Evolutionary conservation across 768 basidiomycete genomes (phyloP).

Genomic region (Kwoniella heveanensis): DNA sequence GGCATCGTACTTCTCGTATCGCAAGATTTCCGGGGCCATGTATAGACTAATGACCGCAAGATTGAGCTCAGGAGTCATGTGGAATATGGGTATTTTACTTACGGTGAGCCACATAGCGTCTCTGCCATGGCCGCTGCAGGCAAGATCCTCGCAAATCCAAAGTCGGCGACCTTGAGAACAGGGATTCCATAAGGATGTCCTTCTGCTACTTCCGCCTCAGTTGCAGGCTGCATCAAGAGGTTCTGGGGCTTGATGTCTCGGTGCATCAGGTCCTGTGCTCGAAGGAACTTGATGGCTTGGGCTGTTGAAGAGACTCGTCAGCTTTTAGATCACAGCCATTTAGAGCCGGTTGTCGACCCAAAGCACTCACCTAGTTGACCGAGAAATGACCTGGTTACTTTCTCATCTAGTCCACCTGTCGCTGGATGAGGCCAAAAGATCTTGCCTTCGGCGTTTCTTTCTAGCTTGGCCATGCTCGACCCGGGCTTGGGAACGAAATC

Average conservation of each 20-base stretch:
- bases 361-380: constrained; percentile 74
- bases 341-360: too few relatives aligned
- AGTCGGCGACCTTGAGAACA: constrained; percentile 94
- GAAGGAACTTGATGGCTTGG: constrained; percentile 87
- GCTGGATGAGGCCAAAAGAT: constrained; percentile 90
- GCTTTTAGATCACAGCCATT: too few relatives aligned
- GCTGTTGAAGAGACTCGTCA: constrained; percentile 66
- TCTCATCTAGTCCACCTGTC: constrained; percentile 85
- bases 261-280: constrained; percentile 86
- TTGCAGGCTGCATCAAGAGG: constrained; percentile 80
- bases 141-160: constrained; percentile 91
- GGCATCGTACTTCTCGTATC: constrained; percentile 96
- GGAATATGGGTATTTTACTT: constrained; percentile 55
- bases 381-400: constrained; percentile 86
- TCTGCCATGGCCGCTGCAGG: constrained; percentile 94
- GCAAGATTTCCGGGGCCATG: constrained; percentile 98
- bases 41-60: constrained; percentile 68
- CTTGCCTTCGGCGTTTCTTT: constrained; percentile 48
- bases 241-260: constrained; percentile 98
- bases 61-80: not conserved
- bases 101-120: constrained; percentile 97
- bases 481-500: constrained; percentile 68
- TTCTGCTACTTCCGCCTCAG: constrained; percentile 73
- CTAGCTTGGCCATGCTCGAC: constrained; percentile 60
- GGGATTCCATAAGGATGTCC: constrained; percentile 92